These are phyloP conservation scores for Chlorella sp. DNA, from an alignment of 139 green algal species.

Conservation along the genomic window DNA sequence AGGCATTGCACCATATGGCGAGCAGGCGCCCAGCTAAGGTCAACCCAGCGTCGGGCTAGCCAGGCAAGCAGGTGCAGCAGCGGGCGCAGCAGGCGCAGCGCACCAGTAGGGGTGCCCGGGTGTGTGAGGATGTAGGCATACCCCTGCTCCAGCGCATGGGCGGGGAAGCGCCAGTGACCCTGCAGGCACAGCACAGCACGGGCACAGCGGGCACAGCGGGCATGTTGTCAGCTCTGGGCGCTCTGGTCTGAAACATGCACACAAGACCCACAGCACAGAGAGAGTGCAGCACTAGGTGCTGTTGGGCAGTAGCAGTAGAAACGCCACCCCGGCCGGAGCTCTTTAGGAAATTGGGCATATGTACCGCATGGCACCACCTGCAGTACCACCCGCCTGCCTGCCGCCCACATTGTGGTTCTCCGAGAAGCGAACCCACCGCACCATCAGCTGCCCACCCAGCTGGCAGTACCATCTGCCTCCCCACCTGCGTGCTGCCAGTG, in stretches of 20 bases:
- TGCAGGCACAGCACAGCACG: not conserved
- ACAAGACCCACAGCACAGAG: not conserved
- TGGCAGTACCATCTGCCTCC: too few relatives aligned
- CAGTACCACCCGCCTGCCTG: not conserved
- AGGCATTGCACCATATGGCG: not conserved
- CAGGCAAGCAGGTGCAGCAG: not conserved
- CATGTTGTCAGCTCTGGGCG: not conserved
- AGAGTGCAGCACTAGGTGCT: not conserved
- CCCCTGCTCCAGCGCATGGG: slow-evolving; percentile 65
- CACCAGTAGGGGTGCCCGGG: slow-evolving; percentile 72
- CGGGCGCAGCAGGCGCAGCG: not conserved
- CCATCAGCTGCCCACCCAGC: not conserved
- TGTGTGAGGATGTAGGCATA: slow-evolving; percentile 97
- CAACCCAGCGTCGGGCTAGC: not conserved
- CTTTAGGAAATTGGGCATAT: too few relatives aligned
- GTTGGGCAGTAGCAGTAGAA: too few relatives aligned
- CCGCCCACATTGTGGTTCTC: not conserved
- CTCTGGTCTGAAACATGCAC: not conserved
- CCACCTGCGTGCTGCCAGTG: slow-evolving; percentile 71
- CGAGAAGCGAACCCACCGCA: not conserved
- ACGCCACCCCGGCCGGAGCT: too few relatives aligned
- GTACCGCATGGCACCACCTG: not conserved
- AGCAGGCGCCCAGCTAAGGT: not conserved
- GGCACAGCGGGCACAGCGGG: too few relatives aligned
- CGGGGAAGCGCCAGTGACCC: slow-evolving; percentile 84